Evolutionary conservation across 2,329 filamentous ascomycete species (phyloP), one percentile per base, ranked within the genome.

Genomic region (Stemphylium lycopersici): DNA sequence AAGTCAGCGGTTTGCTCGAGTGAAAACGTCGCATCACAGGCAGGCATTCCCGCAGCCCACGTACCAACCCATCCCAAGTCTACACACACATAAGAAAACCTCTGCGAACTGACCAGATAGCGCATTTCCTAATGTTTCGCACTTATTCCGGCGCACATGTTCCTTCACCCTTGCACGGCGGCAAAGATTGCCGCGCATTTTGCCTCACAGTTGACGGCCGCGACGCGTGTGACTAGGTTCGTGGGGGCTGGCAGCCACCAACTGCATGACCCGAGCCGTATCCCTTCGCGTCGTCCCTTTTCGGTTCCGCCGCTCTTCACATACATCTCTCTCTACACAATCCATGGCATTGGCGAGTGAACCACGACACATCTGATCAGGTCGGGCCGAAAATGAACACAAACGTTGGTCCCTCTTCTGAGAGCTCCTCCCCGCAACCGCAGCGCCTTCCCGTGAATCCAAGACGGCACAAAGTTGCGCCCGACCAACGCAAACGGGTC

Each of bases 401-500:
- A 43, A 53, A 50, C 36, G 41, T 37, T 33, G 52, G 42, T 11
- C 56, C 53, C 12, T 48, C 50, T 7, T 48, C 54, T 37, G 52
- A 56, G 13, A 46, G 46, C 38, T 55, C 51, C 18, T 61, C 59
- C 37, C 52, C 52, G 6, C 59, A 56, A 24, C 55, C 51, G 18
- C 57, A 61, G 41, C 63, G 62, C 16, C 22, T 67, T 15, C 65
- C 65, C 2, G 63, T 67, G 15, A 67, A 67, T 34, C 65, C 63
- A 41, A 56, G 65, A 33, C 51, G 65, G n/a, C 58, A 60, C 51
- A 67, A 67, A 41, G 65, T 67, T 33, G 56, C 59, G 24, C 59
- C 59, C n/a, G 58, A 63, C 33, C 51, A 61, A 39, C 56, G 65
- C 37, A 67, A 66, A 47, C 61, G 63, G 42, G 65, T 66, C 29